These are phyloP conservation scores for Hibiscus tridactylites DNA, from an alignment of 345 rosid species.

Conservation along the genomic window DNA sequence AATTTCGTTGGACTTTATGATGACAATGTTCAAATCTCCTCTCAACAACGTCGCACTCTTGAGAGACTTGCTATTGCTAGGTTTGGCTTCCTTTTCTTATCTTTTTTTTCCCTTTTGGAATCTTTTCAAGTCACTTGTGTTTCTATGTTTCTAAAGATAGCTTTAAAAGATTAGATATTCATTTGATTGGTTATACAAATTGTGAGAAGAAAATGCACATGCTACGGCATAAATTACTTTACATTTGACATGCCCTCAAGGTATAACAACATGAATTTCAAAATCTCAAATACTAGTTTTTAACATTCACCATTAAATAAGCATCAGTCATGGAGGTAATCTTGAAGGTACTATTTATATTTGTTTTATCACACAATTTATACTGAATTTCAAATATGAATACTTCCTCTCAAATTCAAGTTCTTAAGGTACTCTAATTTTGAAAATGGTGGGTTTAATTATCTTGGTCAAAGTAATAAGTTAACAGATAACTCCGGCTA, in stretches of 20 bases:
- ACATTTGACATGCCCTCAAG: too few species aligned
- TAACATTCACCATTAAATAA: too few species aligned
- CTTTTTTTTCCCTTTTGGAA: neutral
- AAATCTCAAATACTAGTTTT: too few species aligned
- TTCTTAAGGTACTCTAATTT: neutral
- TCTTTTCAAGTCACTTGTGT: neutral
- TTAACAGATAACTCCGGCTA: neutral
- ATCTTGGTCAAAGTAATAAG: neutral
- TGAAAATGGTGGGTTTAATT: neutral
- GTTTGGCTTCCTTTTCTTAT: constrained; percentile 15
- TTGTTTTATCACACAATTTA: neutral
- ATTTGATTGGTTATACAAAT: neutral
- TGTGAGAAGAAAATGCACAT: neutral
- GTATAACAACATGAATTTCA: too few species aligned
- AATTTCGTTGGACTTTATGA: constrained; percentile 66
- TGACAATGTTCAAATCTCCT: constrained; percentile 23
- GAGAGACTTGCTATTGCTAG: constrained; percentile 55
- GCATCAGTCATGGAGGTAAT: neutral
- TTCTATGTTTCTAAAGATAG: neutral
- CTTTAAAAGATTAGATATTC: neutral
- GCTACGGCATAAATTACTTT: neutral
- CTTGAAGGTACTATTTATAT: neutral
- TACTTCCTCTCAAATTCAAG: neutral
- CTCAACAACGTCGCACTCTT: constrained; percentile 52
- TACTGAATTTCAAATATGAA: neutral